Conservation (phyloP, 495 filamentous ascomycete species). For the Lasiosphaeriaceae sp. region DNA sequence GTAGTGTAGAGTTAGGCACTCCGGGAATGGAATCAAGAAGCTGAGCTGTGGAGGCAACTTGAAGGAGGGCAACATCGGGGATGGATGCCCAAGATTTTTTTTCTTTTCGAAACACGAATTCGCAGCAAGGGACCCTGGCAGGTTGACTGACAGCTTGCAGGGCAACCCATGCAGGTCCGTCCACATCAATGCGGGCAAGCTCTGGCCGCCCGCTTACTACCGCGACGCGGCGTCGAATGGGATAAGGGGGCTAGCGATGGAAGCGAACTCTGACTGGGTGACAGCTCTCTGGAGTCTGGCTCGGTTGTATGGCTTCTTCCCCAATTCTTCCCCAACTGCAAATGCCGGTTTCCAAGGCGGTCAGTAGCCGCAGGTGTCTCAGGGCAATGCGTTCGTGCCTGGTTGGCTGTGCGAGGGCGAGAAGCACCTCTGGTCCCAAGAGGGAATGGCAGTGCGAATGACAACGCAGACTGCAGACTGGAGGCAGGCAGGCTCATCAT, state of each 20-base stretch:
- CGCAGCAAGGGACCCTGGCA: too few relatives aligned
- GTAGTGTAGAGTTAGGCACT: too few relatives aligned
- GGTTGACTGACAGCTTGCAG: too few relatives aligned
- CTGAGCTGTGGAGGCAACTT: too few relatives aligned
- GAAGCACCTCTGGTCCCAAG: neutral
- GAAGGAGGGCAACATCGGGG: too few relatives aligned
- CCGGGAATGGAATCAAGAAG: too few relatives aligned
- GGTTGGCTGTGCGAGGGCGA: neutral
- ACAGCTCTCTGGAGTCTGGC: neutral
- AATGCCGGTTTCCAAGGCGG: neutral
- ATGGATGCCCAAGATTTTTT: neutral
- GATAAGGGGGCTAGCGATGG: neutral
- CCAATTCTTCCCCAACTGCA: neutral
- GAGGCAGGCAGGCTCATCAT: neutral
- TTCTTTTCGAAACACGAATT: neutral
- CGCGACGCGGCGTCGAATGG: neutral
- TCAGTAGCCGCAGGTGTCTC: neutral
- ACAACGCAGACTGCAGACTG: constrained; percentile 4
- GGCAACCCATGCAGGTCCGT: neutral
- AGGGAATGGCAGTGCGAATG: neutral
- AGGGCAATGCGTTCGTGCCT: neutral
- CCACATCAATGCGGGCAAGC: constrained; percentile 1
- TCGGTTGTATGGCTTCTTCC: too few relatives aligned
- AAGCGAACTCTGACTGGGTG: neutral
- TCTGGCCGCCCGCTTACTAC: neutral